A percentile compares a stretch with the other conserved stretches of the same genome.
These are phyloP conservation scores for Wickerhamiella lipophila DNA, from an alignment of 805 yeast genomes.

Conservation along the genomic window DNA sequence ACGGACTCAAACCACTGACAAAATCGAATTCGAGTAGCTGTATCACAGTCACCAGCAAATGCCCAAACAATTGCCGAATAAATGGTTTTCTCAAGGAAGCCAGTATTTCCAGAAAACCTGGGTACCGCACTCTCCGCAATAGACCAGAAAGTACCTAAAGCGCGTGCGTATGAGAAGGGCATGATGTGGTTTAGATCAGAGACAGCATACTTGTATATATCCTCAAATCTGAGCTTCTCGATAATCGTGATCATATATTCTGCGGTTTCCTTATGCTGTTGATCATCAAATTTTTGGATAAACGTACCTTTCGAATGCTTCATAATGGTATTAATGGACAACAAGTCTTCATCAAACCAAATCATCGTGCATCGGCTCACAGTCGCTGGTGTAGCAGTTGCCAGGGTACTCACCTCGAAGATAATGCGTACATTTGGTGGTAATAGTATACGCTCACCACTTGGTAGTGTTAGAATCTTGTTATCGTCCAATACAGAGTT, in stretches of 20 bases:
- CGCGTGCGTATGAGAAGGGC: constrained; percentile 33
- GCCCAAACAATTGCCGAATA: constrained; percentile 44
- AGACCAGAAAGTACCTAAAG: constrained; percentile 32
- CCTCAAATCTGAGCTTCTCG: constrained; percentile 11
- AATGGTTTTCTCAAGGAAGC: constrained; percentile 19
- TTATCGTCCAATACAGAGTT: constrained; percentile 90
- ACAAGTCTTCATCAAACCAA: constrained; percentile 37
- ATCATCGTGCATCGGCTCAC: constrained; percentile 85
- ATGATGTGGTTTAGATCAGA: constrained; percentile 37
- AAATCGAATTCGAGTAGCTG: constrained; percentile 32
- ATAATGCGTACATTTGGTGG: constrained; percentile 52
- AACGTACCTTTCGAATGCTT: constrained; percentile 20
- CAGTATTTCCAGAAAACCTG: not conserved
- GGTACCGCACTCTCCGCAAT: constrained; percentile 18
- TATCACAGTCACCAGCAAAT: constrained; percentile 44
- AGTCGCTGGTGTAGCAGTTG: constrained; percentile 77
- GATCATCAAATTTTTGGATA: not conserved
- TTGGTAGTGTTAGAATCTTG: constrained; percentile 65
- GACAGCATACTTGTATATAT: constrained; percentile 24
- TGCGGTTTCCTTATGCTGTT: not conserved
- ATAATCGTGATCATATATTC: not conserved
- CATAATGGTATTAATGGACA: constrained; percentile 21
- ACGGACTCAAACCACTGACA: constrained; percentile 24
- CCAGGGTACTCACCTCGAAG: constrained; percentile 62
- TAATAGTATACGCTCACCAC: constrained; percentile 68